These are phyloP conservation scores for Scopulariopsis brevicaulis DNA, from an alignment of 2,329 filamentous ascomycete genomes.

Conservation along the genomic window DNA sequence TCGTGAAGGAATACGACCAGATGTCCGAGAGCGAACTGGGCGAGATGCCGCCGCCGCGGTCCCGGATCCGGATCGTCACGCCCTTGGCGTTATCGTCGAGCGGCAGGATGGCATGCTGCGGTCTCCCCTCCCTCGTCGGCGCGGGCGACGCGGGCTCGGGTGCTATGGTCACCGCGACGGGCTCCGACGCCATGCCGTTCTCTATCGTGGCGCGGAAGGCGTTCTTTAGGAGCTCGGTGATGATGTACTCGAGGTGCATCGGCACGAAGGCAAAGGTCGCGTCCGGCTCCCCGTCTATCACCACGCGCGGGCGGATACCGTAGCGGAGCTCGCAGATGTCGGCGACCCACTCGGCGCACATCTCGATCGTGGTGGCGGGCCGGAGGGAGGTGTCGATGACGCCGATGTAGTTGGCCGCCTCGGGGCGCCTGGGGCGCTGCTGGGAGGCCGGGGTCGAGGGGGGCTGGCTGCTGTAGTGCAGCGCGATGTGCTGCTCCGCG, in stretches of 20 bases:
- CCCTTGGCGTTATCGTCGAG: slow-evolving; percentile 61
- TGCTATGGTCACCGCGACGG: slow-evolving; percentile 86
- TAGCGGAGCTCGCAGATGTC: slow-evolving; percentile 97
- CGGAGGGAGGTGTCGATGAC: slow-evolving; percentile 87
- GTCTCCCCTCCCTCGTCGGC: slow-evolving; percentile 11
- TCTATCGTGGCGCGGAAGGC: slow-evolving; percentile 91
- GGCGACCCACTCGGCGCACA: slow-evolving; percentile 80
- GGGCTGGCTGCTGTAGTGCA: slow-evolving; percentile 64
- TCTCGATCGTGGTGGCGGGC: slow-evolving; percentile 70
- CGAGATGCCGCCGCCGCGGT: slow-evolving; percentile 86
- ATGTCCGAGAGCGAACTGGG: slow-evolving; percentile 77
- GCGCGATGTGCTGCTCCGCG: slow-evolving; percentile 90
- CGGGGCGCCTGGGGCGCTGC: slow-evolving; percentile 42
- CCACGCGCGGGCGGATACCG: slow-evolving; percentile 69
- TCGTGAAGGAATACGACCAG: slow-evolving; percentile 97
- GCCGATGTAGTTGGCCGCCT: slow-evolving; percentile 65
- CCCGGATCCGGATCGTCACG: slow-evolving; percentile 89
- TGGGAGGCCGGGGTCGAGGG: background rate
- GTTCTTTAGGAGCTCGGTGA: slow-evolving; percentile 94
- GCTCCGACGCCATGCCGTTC: slow-evolving; percentile 64
- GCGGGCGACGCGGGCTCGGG: slow-evolving; percentile 38
- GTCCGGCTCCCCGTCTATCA: slow-evolving; percentile 74
- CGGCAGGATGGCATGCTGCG: slow-evolving; percentile 32
- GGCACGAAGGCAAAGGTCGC: slow-evolving; percentile 91
- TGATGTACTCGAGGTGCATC: slow-evolving; percentile 93